Percentiles rank a stretch among this genome's conserved stretches.
Evolutionary conservation across 176 grass and related monocot species (phyloP).

Genomic region (Eragrostis curvula): DNA sequence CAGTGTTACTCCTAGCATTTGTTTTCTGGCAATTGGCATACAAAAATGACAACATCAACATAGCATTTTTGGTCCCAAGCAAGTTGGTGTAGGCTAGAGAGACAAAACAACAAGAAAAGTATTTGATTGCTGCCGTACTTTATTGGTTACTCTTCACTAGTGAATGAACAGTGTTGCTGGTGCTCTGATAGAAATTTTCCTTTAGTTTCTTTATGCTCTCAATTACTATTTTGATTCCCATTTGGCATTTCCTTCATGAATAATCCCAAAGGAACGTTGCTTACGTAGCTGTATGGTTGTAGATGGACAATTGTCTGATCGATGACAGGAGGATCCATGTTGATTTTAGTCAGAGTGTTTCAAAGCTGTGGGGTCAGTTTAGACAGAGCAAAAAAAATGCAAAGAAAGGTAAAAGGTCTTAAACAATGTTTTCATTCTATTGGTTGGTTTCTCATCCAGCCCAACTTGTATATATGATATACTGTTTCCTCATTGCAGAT

Average conservation of each 20-base stretch:
- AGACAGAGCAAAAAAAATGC: constrained; percentile 86
- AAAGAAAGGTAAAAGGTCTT: constrained; percentile 64
- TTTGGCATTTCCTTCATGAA: constrained; percentile 16
- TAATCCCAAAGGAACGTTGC: constrained; percentile 18
- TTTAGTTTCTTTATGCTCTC: neutral
- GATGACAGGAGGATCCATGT: constrained; percentile 98
- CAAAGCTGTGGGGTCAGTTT: constrained; percentile 92
- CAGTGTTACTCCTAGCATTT: neutral
- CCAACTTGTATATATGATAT: neutral
- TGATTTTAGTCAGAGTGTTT: constrained; percentile 99
- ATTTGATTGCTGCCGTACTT: neutral
- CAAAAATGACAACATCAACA: neutral
- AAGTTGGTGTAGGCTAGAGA: neutral
- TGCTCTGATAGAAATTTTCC: neutral
- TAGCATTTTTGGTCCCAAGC: neutral
- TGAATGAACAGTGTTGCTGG: neutral
- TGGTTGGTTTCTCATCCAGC: constrained; percentile 8
- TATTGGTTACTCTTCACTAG: constrained; percentile 12
- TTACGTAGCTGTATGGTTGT: constrained; percentile 42
- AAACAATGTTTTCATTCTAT: neutral
- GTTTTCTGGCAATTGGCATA: neutral
- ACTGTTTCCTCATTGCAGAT: constrained; percentile 49
- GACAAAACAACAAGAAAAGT: neutral
- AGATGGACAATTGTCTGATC: constrained; percentile 99
- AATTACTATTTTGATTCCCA: constrained; percentile 1